These are phyloP conservation scores for Fraxinus americana DNA, from an alignment of 257 asterid genomes.

Conservation along the genomic window DNA sequence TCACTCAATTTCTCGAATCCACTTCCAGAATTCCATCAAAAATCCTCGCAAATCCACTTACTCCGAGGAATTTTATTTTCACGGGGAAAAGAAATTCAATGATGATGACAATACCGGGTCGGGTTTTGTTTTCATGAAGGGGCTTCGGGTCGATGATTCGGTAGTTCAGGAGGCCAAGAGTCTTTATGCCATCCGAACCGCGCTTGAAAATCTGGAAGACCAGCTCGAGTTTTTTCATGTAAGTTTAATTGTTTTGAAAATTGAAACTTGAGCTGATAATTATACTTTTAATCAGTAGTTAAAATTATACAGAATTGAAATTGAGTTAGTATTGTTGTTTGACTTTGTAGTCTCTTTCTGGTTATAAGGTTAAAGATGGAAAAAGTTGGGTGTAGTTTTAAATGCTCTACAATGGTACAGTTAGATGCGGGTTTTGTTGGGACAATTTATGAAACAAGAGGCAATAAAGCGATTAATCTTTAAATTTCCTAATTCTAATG, in stretches of 20 bases:
- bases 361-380: not conserved
- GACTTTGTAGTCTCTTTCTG: not conserved
- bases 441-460: too few relatives aligned
- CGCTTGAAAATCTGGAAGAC: slow-evolving; percentile 93
- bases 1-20: slow-evolving; percentile 81
- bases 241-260: slow-evolving; percentile 11
- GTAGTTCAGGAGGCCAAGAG: slow-evolving; percentile 90
- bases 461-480: too few relatives aligned
- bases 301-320: not conserved
- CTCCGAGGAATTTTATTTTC: slow-evolving; percentile 41
- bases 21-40: slow-evolving; percentile 69
- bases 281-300: not conserved
- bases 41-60: slow-evolving; percentile 37
- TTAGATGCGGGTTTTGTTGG: too few relatives aligned
- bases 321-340: not conserved
- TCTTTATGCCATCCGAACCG: slow-evolving; percentile 77
- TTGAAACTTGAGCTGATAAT: not conserved
- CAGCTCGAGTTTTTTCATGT: slow-evolving; percentile 93
- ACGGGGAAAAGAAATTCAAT: slow-evolving; percentile 39
- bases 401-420: too few relatives aligned
- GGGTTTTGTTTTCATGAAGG: slow-evolving; percentile 82
- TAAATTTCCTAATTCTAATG: too few relatives aligned
- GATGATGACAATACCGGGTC: slow-evolving; percentile 39
- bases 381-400: too few relatives aligned
- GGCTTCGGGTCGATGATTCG: slow-evolving; percentile 48